phyloP scores from a whole-genome alignment of 345 rosid genomes.

The Rhodamnia argentea region DNA sequence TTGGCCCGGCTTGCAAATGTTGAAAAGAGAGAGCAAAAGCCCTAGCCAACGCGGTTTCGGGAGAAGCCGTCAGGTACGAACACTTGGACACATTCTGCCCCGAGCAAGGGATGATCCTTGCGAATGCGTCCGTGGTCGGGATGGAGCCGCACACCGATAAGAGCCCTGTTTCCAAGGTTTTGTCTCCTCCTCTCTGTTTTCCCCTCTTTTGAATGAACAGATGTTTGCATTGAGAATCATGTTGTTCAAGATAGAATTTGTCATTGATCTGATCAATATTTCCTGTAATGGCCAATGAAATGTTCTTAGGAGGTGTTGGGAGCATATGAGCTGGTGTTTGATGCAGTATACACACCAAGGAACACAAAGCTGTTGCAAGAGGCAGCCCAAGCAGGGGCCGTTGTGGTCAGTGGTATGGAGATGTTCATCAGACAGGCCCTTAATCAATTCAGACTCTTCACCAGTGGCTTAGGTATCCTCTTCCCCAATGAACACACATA shows the following conservation, averaged over 20 bases:
- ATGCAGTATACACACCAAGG: slow-evolving; percentile 52
- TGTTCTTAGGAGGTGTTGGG: slow-evolving; percentile 22
- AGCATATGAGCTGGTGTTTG: slow-evolving; percentile 39
- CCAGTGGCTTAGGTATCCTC: slow-evolving; percentile 27
- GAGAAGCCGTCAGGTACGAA: slow-evolving; percentile 29
- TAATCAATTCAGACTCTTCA: slow-evolving; percentile 53
- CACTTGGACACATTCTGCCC: slow-evolving; percentile 27
- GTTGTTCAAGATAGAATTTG: neutral
- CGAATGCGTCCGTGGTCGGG: slow-evolving; percentile 52
- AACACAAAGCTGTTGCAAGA: slow-evolving; percentile 43
- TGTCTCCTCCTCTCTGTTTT: neutral
- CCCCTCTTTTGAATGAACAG: neutral
- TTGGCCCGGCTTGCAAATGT: neutral
- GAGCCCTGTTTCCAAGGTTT: slow-evolving; percentile 44
- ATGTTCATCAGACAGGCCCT: slow-evolving; percentile 61
- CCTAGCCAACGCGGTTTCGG: slow-evolving; percentile 38
- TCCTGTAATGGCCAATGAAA: neutral
- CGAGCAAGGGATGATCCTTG: slow-evolving; percentile 45
- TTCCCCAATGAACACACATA: neutral
- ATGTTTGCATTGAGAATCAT: neutral
- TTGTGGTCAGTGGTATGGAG: slow-evolving; percentile 49
- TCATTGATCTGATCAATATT: neutral
- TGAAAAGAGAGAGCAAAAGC: slow-evolving; percentile 38
- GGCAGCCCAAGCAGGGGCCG: slow-evolving; percentile 44
- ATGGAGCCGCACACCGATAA: slow-evolving; percentile 43